phyloP scores from a whole-genome alignment of 208 protist genomes.

The Endotrypanum monterogeii region DNA sequence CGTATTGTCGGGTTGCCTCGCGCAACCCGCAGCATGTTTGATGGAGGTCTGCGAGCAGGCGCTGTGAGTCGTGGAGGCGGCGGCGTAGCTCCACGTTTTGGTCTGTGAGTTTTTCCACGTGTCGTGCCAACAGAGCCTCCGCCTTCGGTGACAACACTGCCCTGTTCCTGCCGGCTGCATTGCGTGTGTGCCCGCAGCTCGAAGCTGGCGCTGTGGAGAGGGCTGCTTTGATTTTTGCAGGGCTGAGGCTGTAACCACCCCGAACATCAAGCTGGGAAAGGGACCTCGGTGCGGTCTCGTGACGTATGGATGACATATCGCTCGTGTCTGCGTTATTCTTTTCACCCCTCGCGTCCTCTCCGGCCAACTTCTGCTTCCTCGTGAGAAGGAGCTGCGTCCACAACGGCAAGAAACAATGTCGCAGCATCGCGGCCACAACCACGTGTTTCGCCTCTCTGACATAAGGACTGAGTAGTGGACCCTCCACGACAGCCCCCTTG shows the following conservation, averaged over 20 bases:
- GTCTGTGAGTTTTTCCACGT: neutral
- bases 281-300: neutral
- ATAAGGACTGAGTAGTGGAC: conserved; percentile 30
- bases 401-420: conserved; percentile 30
- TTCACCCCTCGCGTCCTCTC: neutral
- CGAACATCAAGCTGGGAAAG: neutral
- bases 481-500: conserved; percentile 22
- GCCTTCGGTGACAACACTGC: neutral
- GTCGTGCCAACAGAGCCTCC: neutral
- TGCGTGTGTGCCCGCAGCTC: neutral
- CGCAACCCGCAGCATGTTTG: conserved; percentile 9
- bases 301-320: no score
- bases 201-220: neutral
- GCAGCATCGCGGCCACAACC: conserved; percentile 24
- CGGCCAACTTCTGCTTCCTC: neutral
- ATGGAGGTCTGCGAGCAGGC: conserved; percentile 5
- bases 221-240: neutral
- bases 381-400: conserved; percentile 15
- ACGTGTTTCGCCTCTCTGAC: conserved; percentile 27
- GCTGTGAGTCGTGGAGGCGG: neutral
- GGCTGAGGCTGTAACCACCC: neutral
- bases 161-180: neutral
- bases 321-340: neutral
- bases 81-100: conserved; percentile 3
- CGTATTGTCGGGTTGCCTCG: conserved; percentile 17